Percentiles rank a stretch among this genome's conserved stretches.
Conservation (phyloP, 768 basidiomycete genomes). For the Boletales sp. region DNA sequence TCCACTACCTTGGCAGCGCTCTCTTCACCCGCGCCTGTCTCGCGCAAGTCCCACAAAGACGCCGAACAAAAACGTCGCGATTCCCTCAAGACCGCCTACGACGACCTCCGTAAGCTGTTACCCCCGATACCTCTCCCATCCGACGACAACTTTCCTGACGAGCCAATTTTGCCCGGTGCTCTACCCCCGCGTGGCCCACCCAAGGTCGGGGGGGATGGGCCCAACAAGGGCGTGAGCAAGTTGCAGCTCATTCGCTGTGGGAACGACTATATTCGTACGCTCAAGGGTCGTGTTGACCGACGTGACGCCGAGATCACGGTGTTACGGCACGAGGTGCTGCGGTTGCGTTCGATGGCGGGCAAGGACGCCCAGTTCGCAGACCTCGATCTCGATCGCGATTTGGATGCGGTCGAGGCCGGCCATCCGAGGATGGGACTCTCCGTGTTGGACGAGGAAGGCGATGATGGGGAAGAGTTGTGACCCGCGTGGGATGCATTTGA, state of each 20-base stretch:
- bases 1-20: slow-evolving; percentile 22
- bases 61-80: slow-evolving; percentile 98
- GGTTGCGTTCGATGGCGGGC: slow-evolving; percentile 44
- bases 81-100: slow-evolving; percentile 91
- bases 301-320: slow-evolving; percentile 73
- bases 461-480: slow-evolving; percentile 27
- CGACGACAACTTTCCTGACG: slow-evolving; percentile 65
- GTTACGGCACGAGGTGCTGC: slow-evolving; percentile 62
- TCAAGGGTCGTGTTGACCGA: slow-evolving; percentile 75
- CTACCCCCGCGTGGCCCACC: slow-evolving; percentile 89
- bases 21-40: slow-evolving; percentile 41
- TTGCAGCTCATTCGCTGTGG: slow-evolving; percentile 87
- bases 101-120: slow-evolving; percentile 75
- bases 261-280: slow-evolving; percentile 79
- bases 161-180: slow-evolving; percentile 80
- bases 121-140: slow-evolving; percentile 86
- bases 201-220: slow-evolving; percentile 81
- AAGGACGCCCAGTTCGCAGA: slow-evolving; percentile 19
- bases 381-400: slow-evolving; percentile 27
- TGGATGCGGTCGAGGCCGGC: slow-evolving; percentile 27
- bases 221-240: slow-evolving; percentile 93
- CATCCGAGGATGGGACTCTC: slow-evolving; percentile 18
- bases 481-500: background rate
- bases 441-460: slow-evolving; percentile 31
- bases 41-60: slow-evolving; percentile 88